A percentile compares a stretch with the other conserved stretches of the same genome.
Conservation (phyloP, 2,329 filamentous ascomycete genomes). For the Talaromyces verruculosus region DNA sequence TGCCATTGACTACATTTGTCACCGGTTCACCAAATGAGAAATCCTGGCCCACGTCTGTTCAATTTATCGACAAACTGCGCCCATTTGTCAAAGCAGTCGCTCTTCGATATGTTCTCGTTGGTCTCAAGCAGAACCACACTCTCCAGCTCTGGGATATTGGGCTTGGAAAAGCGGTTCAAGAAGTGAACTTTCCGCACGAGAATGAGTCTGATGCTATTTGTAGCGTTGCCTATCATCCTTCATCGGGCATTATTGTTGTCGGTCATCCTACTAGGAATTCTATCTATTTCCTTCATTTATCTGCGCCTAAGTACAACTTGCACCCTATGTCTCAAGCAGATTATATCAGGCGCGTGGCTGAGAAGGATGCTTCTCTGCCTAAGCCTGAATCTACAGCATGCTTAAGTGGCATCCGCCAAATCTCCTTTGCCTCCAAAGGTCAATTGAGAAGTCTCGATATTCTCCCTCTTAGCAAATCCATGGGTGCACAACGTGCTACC, state of each 20-base stretch:
- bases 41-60: constrained; percentile 92
- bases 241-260: constrained; percentile 88
- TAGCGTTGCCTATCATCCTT: constrained; percentile 90
- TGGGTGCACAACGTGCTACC: constrained; percentile 53
- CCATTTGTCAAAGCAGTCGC: constrained; percentile 89
- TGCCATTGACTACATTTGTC: constrained; percentile 80
- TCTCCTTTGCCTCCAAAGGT: constrained; percentile 84
- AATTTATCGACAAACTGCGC: constrained; percentile 93
- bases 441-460: constrained; percentile 88
- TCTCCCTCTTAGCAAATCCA: constrained; percentile 62
- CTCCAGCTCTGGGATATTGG: constrained; percentile 98
- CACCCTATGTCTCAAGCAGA: constrained; percentile 78
- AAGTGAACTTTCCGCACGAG: constrained; percentile 92
- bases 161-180: constrained; percentile 91
- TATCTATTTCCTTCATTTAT: constrained; percentile 94
- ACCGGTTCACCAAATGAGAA: constrained; percentile 88
- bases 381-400: constrained; percentile 93
- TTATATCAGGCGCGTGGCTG: constrained; percentile 76
- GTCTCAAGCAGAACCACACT: constrained; percentile 98
- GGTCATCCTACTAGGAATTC: constrained; percentile 97
- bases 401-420: constrained; percentile 94
- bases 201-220: constrained; percentile 98
- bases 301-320: constrained; percentile 87
- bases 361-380: constrained; percentile 70
- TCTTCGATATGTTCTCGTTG: constrained; percentile 91